Evolutionary conservation across 2,329 filamentous ascomycete genomes (phyloP).

Genomic region (Diaporthe capsici): DNA sequence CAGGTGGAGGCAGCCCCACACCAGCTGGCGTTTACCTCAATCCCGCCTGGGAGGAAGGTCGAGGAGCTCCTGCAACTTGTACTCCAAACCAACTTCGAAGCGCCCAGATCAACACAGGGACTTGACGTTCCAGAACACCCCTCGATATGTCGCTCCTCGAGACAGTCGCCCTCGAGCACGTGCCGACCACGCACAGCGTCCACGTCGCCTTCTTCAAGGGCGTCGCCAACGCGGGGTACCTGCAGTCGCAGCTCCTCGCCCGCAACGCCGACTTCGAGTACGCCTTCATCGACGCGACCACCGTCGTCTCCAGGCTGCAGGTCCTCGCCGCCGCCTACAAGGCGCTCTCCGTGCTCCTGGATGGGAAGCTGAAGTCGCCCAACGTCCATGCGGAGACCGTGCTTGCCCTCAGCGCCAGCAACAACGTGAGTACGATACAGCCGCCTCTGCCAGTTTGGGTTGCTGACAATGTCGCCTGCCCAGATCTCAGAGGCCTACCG

Average conservation of each 20-base stretch:
- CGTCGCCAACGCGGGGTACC: slow-evolving; percentile 81
- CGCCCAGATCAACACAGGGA: neutral
- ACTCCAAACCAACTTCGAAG: neutral
- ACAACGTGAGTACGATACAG: slow-evolving; percentile 72
- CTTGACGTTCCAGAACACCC: neutral
- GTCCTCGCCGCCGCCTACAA: slow-evolving; percentile 82
- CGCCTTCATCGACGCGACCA: slow-evolving; percentile 89
- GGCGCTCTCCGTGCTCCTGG: slow-evolving; percentile 77
- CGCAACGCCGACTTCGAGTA: slow-evolving; percentile 92
- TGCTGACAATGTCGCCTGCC: neutral
- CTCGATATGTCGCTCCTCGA: slow-evolving; percentile 68
- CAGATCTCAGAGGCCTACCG: slow-evolving; percentile 94
- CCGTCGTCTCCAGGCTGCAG: slow-evolving; percentile 81
- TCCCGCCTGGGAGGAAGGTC: neutral
- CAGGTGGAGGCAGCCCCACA: neutral
- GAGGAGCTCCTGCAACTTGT: neutral
- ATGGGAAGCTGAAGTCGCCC: slow-evolving; percentile 77
- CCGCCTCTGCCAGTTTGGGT: slow-evolving; percentile 30
- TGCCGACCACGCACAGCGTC: slow-evolving; percentile 76
- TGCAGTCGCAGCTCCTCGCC: slow-evolving; percentile 87
- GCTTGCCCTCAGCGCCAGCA: slow-evolving; percentile 82
- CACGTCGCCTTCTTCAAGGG: slow-evolving; percentile 82
- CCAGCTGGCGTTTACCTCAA: neutral
- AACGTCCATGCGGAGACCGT: slow-evolving; percentile 94
- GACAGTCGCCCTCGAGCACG: slow-evolving; percentile 80